These are phyloP conservation scores for Teunomyces barrocoloradensis DNA, from an alignment of 805 yeast species.

Conservation along the genomic window DNA sequence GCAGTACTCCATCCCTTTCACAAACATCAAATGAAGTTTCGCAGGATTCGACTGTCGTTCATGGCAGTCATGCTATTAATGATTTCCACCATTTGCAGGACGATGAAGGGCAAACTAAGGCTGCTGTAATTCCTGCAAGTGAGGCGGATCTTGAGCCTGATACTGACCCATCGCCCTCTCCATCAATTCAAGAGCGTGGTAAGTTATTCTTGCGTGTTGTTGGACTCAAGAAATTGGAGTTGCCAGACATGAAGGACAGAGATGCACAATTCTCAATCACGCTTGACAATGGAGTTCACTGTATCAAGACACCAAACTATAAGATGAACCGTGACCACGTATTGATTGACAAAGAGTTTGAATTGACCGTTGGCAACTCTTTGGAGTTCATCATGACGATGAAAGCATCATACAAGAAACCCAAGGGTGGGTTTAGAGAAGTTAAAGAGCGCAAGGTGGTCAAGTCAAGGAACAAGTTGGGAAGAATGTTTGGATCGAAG, in stretches of 20 bases:
- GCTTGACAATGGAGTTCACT: conserved; percentile 80
- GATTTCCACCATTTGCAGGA: neutral
- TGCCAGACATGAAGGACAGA: conserved; percentile 46
- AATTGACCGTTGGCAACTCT: conserved; percentile 58
- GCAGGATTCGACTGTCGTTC: neutral
- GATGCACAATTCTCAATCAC: conserved; percentile 51
- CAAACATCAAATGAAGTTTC: conserved; percentile 1
- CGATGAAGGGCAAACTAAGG: neutral
- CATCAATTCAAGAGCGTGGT: conserved; percentile 42
- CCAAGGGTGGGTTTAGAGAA: conserved; percentile 53
- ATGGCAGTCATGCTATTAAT: neutral
- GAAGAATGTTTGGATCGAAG: conserved; percentile 49
- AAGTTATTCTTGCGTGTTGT: conserved; percentile 52
- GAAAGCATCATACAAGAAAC: conserved; percentile 59
- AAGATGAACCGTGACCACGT: conserved; percentile 29
- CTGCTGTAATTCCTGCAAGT: neutral
- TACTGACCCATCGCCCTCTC: neutral
- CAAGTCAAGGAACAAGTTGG: conserved; percentile 41
- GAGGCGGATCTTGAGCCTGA: neutral
- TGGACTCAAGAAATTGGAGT: conserved; percentile 43
- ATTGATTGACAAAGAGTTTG: conserved; percentile 71
- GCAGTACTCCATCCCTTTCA: neutral
- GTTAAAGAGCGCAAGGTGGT: conserved; percentile 56
- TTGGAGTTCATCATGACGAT: conserved; percentile 70
- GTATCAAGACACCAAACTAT: conserved; percentile 63